These are phyloP conservation scores for Sphaerulina musiva DNA, from an alignment of 2,329 filamentous ascomycete genomes.

Conservation along the genomic window DNA sequence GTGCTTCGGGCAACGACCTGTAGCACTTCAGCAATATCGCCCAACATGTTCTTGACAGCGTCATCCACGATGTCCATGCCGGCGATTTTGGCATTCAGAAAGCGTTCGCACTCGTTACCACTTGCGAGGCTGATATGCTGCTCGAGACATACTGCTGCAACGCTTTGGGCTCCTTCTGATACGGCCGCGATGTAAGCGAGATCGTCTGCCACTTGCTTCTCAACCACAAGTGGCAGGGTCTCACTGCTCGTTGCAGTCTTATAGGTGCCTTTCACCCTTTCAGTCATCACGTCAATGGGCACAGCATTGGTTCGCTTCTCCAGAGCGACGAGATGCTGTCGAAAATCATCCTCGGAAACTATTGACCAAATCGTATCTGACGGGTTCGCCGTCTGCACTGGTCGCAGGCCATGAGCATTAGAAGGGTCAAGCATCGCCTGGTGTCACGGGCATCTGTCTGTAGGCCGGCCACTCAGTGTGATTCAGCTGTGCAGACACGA, in stretches of 20 bases:
- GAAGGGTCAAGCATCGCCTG: background rate
- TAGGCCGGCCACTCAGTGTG: background rate
- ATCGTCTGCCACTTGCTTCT: constrained; percentile 14
- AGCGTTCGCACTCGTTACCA: background rate
- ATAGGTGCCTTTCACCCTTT: background rate
- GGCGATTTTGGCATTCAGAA: constrained; percentile 6
- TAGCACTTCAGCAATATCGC: constrained; percentile 1
- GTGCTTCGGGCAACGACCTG: background rate
- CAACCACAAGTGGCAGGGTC: constrained; percentile 3
- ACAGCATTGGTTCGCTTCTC: constrained; percentile 15
- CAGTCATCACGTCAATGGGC: constrained; percentile 11
- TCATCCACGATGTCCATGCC: constrained; percentile 15
- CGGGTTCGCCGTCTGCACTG: constrained; percentile 4
- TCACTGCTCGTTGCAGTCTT: background rate
- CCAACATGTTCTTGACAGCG: constrained; percentile 8
- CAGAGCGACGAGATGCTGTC: constrained; percentile 9
- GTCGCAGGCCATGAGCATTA: background rate
- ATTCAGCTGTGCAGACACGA: background rate
- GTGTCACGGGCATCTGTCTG: background rate
- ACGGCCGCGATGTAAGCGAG: constrained; percentile 14
- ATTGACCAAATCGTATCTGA: constrained; percentile 11
- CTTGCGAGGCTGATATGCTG: constrained; percentile 1
- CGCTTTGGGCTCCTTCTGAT: constrained; percentile 15
- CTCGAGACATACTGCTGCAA: constrained; percentile 15
- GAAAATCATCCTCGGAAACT: constrained; percentile 9